Evolutionary conservation across 495 filamentous ascomycete species (phyloP).

Genomic region (Neurospora sp.): DNA sequence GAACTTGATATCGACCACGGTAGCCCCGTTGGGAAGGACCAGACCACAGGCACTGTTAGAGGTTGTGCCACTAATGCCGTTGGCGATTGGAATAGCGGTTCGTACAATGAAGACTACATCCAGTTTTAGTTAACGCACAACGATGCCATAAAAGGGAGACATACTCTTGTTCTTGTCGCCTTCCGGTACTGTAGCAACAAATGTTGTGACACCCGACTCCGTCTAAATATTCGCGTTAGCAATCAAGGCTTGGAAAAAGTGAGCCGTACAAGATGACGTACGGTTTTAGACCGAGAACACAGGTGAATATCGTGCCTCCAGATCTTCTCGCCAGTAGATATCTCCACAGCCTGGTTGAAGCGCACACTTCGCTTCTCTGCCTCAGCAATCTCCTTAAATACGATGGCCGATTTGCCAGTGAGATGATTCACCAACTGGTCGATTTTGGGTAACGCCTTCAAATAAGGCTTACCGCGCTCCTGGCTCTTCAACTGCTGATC

Average conservation of each 20-base stretch:
- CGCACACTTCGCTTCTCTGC: constrained; percentile 43
- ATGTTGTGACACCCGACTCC: constrained; percentile 14
- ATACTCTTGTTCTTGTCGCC: constrained; percentile 14
- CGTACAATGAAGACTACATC: constrained; percentile 37
- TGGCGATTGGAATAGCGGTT: constrained; percentile 26
- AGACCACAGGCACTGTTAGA: constrained; percentile 24
- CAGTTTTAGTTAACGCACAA: too few relatives aligned
- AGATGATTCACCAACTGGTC: constrained; percentile 37
- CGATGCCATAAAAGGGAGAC: background rate
- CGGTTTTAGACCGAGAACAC: constrained; percentile 15
- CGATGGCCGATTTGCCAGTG: constrained; percentile 22
- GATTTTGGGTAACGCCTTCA: constrained; percentile 30
- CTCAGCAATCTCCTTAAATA: constrained; percentile 44
- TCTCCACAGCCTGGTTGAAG: constrained; percentile 34
- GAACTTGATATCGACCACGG: constrained; percentile 41
- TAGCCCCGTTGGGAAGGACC: constrained; percentile 25
- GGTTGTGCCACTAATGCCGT: constrained; percentile 30
- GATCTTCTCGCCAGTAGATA: constrained; percentile 27
- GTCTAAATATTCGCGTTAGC: constrained; percentile 20
- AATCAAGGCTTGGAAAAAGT: background rate
- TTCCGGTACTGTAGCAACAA: constrained; percentile 26
- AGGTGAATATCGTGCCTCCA: constrained; percentile 29
- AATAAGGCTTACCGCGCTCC: constrained; percentile 26
- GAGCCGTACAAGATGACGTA: constrained; percentile 11
- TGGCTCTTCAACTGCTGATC: constrained; percentile 36